Base-by-base conservation (phyloP, 192 early-diverging fungal genomes). In the Spizellomyces punctatus region DNA sequence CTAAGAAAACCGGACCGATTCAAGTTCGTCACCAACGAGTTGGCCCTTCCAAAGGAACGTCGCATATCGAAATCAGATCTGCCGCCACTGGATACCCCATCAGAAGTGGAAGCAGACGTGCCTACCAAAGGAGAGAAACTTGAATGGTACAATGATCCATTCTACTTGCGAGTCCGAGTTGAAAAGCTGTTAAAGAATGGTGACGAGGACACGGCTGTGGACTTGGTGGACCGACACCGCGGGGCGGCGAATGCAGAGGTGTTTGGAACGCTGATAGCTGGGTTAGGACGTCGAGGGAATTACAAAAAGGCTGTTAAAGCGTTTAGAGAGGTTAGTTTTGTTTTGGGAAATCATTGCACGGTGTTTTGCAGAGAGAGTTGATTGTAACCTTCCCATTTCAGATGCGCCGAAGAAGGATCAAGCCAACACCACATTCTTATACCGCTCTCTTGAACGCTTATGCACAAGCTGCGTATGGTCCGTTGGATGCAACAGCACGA, bases 401-500 rank as follows among this genome's bases (percentile, higher is more conserved):
- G 76, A 78, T 81, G 75, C 63, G 71, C 21, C 48, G 65, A 50
- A 63, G 77, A 46, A 67, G 69, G 8, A 57, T 81, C 6, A 49
- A 17, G 9, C 79, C 79, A 6, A 73, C 58, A 8, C 63, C 72
- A 5, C 72, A 57, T 10, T 65, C 76, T 10, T 70, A 75, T 22
- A 78, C 76, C 17, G 58, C 63, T 22, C 66, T 81, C 5, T 46
- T 81, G 16, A 74, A 43, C 46, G 48, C 67, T 9, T 47, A 68
- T 36, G 76, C 71, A 49, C 52, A 55, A n/a, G 46, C 71, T 36
- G 60, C 71, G 6, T 10, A 27, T 19, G 60, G 45, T 6, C n/a
- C 60, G 1, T 46, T 17, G 6, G 63, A 72, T 52, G 46, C 8
- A 9, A 41, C 41, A 42, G 14, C 60, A 1, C 59, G 62, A 5